These are phyloP conservation scores for Trypanosomatidae sp. DNA, from an alignment of 208 protist genomes.

Conservation along the genomic window DNA sequence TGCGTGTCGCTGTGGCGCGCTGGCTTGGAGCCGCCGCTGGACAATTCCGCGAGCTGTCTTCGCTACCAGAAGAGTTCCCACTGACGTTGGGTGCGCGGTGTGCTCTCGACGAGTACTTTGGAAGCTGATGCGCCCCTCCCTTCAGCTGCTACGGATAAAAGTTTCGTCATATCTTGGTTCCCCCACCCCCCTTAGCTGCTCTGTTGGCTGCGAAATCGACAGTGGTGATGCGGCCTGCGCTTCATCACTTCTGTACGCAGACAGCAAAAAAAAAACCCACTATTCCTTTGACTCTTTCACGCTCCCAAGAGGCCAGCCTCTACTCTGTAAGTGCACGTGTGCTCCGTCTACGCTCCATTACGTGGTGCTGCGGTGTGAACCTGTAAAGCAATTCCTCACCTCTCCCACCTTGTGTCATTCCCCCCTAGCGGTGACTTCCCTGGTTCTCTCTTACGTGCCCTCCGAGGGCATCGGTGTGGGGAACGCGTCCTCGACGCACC, in stretches of 20 bases:
- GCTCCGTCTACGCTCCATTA: background rate
- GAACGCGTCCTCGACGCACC: background rate
- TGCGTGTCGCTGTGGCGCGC: slow-evolving; percentile 47
- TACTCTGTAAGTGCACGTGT: background rate
- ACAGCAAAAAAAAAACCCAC: background rate
- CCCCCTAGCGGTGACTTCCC: background rate
- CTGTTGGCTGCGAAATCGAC: background rate
- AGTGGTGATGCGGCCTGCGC: background rate
- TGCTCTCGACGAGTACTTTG: slow-evolving; percentile 7
- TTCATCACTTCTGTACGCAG: background rate
- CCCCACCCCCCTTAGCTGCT: background rate
- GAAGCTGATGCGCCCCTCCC: background rate
- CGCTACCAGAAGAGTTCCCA: background rate
- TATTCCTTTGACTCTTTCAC: background rate
- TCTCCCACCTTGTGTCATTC: background rate
- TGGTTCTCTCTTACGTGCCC: no score
- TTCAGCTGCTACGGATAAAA: background rate
- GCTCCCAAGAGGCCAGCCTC: background rate
- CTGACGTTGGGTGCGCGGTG: background rate
- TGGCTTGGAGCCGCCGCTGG: slow-evolving; percentile 25
- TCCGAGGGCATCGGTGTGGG: background rate
- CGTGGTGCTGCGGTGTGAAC: background rate
- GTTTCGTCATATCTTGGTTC: background rate
- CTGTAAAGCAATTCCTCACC: background rate
- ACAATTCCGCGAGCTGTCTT: background rate